These are phyloP conservation scores for Trichoderma sp. DNA, from an alignment of 2,329 filamentous ascomycete species.

Conservation along the genomic window DNA sequence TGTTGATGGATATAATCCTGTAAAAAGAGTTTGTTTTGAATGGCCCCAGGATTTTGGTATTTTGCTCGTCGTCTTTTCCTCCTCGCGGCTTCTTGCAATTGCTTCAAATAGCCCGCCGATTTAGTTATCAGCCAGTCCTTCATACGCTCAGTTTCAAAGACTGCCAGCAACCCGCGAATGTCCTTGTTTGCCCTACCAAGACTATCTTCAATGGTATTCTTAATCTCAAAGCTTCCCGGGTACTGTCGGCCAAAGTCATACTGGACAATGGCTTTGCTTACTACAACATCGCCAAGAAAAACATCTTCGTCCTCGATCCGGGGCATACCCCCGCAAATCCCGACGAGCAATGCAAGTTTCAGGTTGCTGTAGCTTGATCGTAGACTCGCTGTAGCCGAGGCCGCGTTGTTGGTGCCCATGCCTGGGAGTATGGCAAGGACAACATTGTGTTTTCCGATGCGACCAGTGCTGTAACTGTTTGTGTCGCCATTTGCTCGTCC, in stretches of 20 bases:
- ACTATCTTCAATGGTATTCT: slow-evolving; percentile 27
- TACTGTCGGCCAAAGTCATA: slow-evolving; percentile 31
- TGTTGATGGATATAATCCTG: slow-evolving; percentile 32
- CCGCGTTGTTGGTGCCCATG: slow-evolving; percentile 32
- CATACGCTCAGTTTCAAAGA: slow-evolving; percentile 23
- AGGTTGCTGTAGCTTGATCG: slow-evolving; percentile 35
- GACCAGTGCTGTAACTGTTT: slow-evolving; percentile 32
- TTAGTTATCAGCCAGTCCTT: slow-evolving; percentile 17
- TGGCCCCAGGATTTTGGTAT: slow-evolving; percentile 28
- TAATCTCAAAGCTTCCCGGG: slow-evolving; percentile 26
- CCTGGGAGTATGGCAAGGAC: slow-evolving; percentile 30
- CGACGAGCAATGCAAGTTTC: slow-evolving; percentile 36
- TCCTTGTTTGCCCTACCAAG: slow-evolving; percentile 30
- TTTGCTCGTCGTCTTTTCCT: slow-evolving; percentile 11
- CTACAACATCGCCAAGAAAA: slow-evolving; percentile 35
- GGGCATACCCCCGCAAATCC: slow-evolving; percentile 42
- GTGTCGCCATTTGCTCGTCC: slow-evolving; percentile 27
- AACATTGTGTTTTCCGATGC: slow-evolving; percentile 29
- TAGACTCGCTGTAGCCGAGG: slow-evolving; percentile 28
- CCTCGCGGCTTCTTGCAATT: slow-evolving; percentile 22
- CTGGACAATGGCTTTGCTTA: slow-evolving; percentile 31
- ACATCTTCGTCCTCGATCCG: slow-evolving; percentile 4
- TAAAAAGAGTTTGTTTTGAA: slow-evolving; percentile 30
- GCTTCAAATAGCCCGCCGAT: slow-evolving; percentile 17
- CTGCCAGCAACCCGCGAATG: slow-evolving; percentile 29